phyloP scores from a whole-genome alignment of 2,329 filamentous ascomycete species.

The Penicillium sp. region DNA sequence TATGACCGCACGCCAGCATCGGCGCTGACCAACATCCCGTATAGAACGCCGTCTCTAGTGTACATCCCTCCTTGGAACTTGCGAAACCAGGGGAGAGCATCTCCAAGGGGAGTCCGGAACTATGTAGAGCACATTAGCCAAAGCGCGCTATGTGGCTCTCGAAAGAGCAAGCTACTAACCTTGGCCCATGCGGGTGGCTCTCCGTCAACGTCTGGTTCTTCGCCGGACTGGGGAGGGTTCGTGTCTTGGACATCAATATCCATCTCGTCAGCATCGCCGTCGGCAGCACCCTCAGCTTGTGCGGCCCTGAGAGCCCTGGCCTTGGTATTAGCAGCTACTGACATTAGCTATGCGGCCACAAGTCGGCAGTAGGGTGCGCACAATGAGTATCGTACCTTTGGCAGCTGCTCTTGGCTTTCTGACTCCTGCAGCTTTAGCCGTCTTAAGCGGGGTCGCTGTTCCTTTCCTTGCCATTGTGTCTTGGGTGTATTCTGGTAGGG shows the following conservation, averaged over 20 bases:
- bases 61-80: constrained; percentile 66
- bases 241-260: not conserved
- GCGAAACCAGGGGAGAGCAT: constrained; percentile 67
- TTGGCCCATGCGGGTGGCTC: constrained; percentile 62
- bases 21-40: constrained; percentile 65
- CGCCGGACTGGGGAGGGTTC: no score
- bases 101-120: constrained; percentile 61
- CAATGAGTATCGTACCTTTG: not conserved
- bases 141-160: not conserved
- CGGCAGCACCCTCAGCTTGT: no score
- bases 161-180: constrained; percentile 21
- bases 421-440: not conserved
- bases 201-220: constrained; percentile 25
- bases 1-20: constrained; percentile 61
- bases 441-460: not conserved
- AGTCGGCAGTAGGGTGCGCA: no score
- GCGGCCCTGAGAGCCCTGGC: no score
- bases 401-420: not conserved
- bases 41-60: constrained; percentile 53
- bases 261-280: not conserved
- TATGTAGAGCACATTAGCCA: constrained; percentile 11
- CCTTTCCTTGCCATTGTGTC: not conserved
- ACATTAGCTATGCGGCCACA: no score
- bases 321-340: no score
- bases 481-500: not conserved